Percentiles rank a stretch among this genome's conserved stretches.
phyloP scores from a whole-genome alignment of 2,329 filamentous ascomycete species.

The Cadophora sp. region DNA sequence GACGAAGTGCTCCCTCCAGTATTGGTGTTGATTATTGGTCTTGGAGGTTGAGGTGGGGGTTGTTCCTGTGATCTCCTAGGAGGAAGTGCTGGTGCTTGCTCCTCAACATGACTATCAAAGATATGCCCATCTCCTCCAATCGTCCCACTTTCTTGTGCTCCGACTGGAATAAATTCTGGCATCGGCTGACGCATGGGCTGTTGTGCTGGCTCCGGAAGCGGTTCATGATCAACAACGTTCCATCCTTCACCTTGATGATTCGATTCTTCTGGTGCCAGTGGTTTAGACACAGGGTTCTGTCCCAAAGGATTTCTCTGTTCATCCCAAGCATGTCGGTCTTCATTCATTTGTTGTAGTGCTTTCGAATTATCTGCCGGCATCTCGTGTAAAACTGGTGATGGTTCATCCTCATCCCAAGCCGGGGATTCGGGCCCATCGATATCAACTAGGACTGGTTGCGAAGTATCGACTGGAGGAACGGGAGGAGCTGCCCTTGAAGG shows the following conservation, averaged over 20 bases:
- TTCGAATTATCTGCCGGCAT: conserved; percentile 30
- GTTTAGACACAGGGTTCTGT: conserved; percentile 14
- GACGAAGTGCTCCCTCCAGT: conserved; percentile 31
- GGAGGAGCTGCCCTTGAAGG: conserved; percentile 26
- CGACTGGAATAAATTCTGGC: conserved; percentile 8
- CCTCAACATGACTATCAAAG: conserved; percentile 28
- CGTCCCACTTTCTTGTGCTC: conserved; percentile 37
- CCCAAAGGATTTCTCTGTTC: conserved; percentile 32
- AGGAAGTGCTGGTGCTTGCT: conserved; percentile 39
- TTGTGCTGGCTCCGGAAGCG: background rate
- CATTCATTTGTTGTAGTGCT: conserved; percentile 34
- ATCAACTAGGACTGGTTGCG: conserved; percentile 38
- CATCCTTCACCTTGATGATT: conserved; percentile 36
- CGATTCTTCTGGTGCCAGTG: conserved; percentile 25
- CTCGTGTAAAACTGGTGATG: conserved; percentile 30
- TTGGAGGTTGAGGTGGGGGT: conserved; percentile 37
- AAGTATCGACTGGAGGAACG: conserved; percentile 26
- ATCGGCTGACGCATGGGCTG: background rate
- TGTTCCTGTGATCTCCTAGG: conserved; percentile 37
- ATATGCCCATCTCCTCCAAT: conserved; percentile 29
- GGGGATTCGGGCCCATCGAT: conserved; percentile 42
- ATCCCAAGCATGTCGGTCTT: conserved; percentile 42
- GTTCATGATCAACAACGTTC: conserved; percentile 41
- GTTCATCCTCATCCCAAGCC: conserved; percentile 44
- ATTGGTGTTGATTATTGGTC: conserved; percentile 31